A percentile compares a stretch with the other conserved stretches of the same genome.
Conservation (phyloP, 1,284 basidiomycete species). For the Tilletia indica region DNA sequence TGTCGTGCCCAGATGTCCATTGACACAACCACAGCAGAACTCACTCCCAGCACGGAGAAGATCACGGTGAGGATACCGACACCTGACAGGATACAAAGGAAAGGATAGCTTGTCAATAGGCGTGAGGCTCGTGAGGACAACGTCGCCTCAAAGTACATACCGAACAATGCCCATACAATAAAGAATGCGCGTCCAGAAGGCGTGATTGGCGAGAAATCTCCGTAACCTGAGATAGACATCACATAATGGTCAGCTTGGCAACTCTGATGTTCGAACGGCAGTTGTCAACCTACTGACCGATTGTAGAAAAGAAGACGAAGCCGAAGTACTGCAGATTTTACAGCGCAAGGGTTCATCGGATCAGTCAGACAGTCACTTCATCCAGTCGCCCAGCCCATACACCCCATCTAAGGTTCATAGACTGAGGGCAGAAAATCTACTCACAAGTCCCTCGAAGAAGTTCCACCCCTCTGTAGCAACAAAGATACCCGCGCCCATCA, state of each 20-base stretch:
- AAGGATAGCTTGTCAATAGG: neutral
- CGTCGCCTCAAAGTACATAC: neutral
- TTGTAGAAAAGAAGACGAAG: conserved; percentile 58
- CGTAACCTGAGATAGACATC: conserved; percentile 22
- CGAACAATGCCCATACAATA: conserved; percentile 70
- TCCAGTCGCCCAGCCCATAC: no score
- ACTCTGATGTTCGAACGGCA: conserved; percentile 62
- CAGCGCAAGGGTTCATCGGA: no score
- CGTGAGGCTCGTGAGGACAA: no score
- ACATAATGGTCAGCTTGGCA: neutral
- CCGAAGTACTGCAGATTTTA: conserved; percentile 61
- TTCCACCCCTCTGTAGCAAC: conserved; percentile 62
- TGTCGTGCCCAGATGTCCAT: neutral
- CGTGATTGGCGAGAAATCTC: conserved; percentile 30
- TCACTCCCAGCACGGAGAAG: conserved; percentile 62
- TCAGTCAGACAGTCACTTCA: no score
- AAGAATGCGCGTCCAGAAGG: conserved; percentile 71
- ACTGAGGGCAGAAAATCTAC: neutral
- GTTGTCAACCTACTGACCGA: conserved; percentile 21
- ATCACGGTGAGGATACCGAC: conserved; percentile 42
- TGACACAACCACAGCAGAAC: neutral
- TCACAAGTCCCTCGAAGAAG: conserved; percentile 61
- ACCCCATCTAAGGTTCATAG: no score
- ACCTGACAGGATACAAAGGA: conserved; percentile 18
- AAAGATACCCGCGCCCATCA: conserved; percentile 64